Percentiles rank a stretch among this genome's conserved stretches.
Conservation (phyloP, 1,139 yeast genomes). For the Geotrichum restrictum region DNA sequence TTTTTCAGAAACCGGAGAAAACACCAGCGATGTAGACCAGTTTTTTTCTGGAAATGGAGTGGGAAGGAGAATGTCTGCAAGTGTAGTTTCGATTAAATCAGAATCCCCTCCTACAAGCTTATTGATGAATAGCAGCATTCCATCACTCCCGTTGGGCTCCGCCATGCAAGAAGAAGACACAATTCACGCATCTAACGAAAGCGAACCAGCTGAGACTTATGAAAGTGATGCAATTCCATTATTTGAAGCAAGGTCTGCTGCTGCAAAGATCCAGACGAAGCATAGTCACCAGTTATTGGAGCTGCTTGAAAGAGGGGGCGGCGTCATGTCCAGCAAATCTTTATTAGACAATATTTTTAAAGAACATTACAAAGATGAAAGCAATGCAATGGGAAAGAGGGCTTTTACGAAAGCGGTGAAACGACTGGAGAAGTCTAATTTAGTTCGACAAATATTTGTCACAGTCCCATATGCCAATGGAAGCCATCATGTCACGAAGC, state of each 20-base stretch:
- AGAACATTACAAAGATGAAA: background rate
- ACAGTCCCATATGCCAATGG: slow-evolving; percentile 7
- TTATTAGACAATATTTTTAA: background rate
- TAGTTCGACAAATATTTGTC: slow-evolving; percentile 9
- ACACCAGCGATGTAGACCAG: background rate
- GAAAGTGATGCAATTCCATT: background rate
- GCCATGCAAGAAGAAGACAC: too few relatives aligned
- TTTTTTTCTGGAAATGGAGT: background rate
- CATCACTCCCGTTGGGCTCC: too few relatives aligned
- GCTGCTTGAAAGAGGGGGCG: slow-evolving; percentile 1
- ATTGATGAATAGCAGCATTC: too few relatives aligned
- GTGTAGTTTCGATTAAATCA: too few relatives aligned
- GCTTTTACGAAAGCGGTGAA: slow-evolving; percentile 3
- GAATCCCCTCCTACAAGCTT: too few relatives aligned
- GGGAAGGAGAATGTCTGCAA: too few relatives aligned
- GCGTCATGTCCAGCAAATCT: slow-evolving; percentile 3
- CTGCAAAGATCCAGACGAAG: background rate
- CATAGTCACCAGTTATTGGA: background rate
- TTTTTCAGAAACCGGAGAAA: too few relatives aligned
- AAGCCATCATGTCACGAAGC: slow-evolving; percentile 3
- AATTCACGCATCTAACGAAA: too few relatives aligned
- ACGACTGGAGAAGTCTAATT: background rate
- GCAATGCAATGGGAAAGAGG: slow-evolving; percentile 8
- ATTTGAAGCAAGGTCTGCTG: background rate
- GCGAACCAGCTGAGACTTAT: too few relatives aligned